Conservation (phyloP, 73 alveolate species). For the Blepharisma stoltei region DNA sequence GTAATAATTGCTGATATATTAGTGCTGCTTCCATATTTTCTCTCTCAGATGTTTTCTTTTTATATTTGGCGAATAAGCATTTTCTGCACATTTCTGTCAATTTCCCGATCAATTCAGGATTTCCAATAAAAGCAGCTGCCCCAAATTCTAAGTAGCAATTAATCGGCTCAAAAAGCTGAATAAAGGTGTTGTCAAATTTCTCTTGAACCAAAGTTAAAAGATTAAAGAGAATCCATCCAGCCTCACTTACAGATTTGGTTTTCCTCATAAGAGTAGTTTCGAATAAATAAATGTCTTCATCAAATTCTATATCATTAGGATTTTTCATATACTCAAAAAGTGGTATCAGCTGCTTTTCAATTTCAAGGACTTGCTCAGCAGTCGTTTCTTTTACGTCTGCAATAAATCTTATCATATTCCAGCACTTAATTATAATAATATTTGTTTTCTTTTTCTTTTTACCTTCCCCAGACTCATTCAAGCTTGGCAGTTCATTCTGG, state of each 20-base stretch:
- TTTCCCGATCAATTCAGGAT: not conserved
- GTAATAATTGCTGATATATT: not conserved
- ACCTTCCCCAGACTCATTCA: not conserved
- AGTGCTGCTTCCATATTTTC: slow-evolving; percentile 21
- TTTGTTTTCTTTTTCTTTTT: not conserved
- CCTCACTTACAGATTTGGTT: not conserved
- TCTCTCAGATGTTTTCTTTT: slow-evolving; percentile 3
- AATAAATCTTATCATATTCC: slow-evolving; percentile 29
- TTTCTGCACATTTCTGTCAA: slow-evolving; percentile 26
- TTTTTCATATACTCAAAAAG: slow-evolving; percentile 12
- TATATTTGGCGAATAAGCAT: slow-evolving; percentile 11
- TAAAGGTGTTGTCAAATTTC: slow-evolving; percentile 18
- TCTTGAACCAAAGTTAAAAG: not conserved
- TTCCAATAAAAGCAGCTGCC: not conserved
- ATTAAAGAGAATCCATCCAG: slow-evolving; percentile 18
- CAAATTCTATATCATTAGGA: slow-evolving; percentile 30
- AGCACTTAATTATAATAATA: slow-evolving; percentile 11
- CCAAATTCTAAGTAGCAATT: slow-evolving; percentile 29
- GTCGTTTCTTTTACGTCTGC: not conserved
- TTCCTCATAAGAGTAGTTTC: slow-evolving; percentile 27
- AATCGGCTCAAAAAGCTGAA: slow-evolving; percentile 3
- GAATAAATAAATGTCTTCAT: slow-evolving; percentile 22
- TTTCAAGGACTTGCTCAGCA: slow-evolving; percentile 2
- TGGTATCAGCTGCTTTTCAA: not conserved
- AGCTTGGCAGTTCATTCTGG: not conserved